Conservation (phyloP, 225 moss, liverwort and hornwort genomes). For the Climacium dendroides region DNA sequence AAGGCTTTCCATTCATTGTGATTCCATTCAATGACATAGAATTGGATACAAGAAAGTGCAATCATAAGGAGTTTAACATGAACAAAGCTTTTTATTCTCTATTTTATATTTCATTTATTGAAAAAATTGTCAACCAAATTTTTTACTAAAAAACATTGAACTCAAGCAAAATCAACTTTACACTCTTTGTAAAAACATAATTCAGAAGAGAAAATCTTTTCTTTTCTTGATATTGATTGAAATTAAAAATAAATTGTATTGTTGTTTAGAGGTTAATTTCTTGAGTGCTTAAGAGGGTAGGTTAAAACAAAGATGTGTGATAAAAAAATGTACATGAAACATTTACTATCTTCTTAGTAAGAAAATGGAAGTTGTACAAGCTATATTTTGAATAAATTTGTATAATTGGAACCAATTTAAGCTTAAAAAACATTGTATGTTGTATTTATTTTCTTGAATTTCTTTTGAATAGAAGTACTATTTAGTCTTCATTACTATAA, state of each 20-base stretch:
- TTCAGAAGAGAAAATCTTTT: not conserved
- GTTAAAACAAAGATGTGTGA: not conserved
- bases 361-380: accelerated
- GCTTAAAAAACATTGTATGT: not conserved
- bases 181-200: not conserved
- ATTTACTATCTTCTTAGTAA: not conserved
- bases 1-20: not conserved
- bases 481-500: accelerated
- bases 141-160: not conserved
- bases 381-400: not conserved
- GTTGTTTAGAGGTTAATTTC: not conserved
- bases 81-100: not conserved
- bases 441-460: not conserved
- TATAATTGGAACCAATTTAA: not conserved
- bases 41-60: not conserved
- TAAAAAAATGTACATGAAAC: not conserved
- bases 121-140: not conserved
- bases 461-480: not conserved
- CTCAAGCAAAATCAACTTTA: not conserved
- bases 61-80: not conserved
- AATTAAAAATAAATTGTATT: not conserved
- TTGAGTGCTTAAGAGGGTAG: not conserved
- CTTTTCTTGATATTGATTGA: not conserved
- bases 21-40: not conserved
- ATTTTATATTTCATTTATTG: not conserved